A percentile compares a stretch with the other conserved stretches of the same genome.
These are phyloP conservation scores for Eucalyptus victrix DNA, from an alignment of 345 rosid species.

Conservation along the genomic window DNA sequence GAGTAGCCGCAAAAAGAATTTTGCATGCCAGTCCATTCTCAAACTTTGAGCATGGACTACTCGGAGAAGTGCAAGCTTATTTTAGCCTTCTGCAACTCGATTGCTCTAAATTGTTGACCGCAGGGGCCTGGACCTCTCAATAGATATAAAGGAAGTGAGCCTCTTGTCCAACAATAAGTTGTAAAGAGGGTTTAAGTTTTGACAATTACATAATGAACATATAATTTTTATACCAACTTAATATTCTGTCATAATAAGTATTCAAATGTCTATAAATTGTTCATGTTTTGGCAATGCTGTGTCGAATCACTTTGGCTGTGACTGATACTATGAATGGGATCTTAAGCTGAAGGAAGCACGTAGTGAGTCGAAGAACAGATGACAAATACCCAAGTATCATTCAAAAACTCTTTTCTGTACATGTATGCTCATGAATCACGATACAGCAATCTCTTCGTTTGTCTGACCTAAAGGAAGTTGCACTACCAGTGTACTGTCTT, in stretches of 20 bases:
- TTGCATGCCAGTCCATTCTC: background rate
- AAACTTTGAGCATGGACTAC: background rate
- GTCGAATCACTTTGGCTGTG: background rate
- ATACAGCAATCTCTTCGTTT: background rate
- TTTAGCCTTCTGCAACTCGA: background rate
- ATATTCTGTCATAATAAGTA: background rate
- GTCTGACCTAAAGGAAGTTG: background rate
- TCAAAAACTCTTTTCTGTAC: background rate
- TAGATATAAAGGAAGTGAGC: background rate
- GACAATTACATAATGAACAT: background rate
- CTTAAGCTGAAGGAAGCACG: background rate
- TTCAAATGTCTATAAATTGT: background rate
- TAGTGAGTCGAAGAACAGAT: background rate
- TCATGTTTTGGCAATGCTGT: constrained; percentile 9
- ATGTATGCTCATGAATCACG: background rate
- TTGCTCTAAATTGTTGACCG: background rate
- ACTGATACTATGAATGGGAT: background rate
- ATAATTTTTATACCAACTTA: background rate
- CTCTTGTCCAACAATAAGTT: background rate
- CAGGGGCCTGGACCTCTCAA: background rate
- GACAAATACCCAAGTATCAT: background rate
- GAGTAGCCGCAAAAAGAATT: background rate
- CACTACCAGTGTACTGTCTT: background rate
- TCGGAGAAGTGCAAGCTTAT: background rate
- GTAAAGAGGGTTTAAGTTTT: background rate